phyloP scores from a whole-genome alignment of 495 filamentous ascomycete species.

The Mycothermus thermophilus region DNA sequence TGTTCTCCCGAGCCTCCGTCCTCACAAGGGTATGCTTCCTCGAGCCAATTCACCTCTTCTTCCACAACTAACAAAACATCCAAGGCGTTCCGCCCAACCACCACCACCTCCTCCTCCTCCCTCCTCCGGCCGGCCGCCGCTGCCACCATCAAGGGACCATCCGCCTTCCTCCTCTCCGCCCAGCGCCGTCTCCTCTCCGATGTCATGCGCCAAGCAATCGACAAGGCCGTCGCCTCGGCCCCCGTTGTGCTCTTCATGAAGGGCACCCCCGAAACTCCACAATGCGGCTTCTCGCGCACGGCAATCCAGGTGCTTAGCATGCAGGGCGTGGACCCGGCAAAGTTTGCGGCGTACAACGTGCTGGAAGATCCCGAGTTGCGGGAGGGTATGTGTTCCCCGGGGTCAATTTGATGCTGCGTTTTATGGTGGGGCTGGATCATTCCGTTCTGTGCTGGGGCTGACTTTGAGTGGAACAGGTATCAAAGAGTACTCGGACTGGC shows the following conservation, averaged over 20 bases:
- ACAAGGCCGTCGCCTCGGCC: constrained; percentile 68
- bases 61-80: background rate
- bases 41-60: background rate
- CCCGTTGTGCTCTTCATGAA: constrained; percentile 99
- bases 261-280: constrained; percentile 90
- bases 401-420: too few relatives aligned
- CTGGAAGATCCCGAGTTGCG: constrained; percentile 79
- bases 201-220: constrained; percentile 64
- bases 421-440: too few relatives aligned
- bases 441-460: too few relatives aligned
- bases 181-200: constrained; percentile 56
- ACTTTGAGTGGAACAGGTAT: constrained; percentile 48
- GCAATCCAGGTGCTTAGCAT: constrained; percentile 87
- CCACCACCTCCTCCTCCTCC: background rate
- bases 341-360: constrained; percentile 95
- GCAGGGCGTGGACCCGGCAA: constrained; percentile 91
- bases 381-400: constrained; percentile 62
- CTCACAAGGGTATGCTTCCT: constrained; percentile 12
- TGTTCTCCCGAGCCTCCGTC: constrained; percentile 17
- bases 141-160: constrained; percentile 1
- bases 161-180: constrained; percentile 20
- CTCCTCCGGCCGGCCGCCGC: too few relatives aligned
- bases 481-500: constrained; percentile 98
- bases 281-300: constrained; percentile 93
- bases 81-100: constrained; percentile 2